phyloP scores from a whole-genome alignment of 139 green algal species.

The Edaphochlamys debaryana region DNA sequence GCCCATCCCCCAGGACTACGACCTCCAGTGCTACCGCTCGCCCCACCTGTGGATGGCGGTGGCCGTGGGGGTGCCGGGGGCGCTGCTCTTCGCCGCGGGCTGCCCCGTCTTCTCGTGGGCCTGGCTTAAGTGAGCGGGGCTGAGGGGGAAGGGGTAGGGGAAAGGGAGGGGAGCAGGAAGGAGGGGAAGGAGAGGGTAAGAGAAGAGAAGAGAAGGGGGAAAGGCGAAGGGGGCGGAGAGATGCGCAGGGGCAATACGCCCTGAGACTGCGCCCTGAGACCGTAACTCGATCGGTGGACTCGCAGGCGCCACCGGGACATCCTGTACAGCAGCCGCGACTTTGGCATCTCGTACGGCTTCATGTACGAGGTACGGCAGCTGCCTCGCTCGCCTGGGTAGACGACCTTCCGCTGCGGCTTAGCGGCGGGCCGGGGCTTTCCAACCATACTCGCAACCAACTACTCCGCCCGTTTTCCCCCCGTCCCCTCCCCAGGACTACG shows the following conservation, averaged over 20 bases:
- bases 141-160: not conserved
- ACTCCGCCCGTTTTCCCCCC: too few relatives aligned
- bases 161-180: not conserved
- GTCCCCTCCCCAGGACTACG: too few relatives aligned
- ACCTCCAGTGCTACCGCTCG: slow-evolving; percentile 42
- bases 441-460: too few relatives aligned
- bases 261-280: too few relatives aligned
- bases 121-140: not conserved
- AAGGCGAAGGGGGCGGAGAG: too few relatives aligned
- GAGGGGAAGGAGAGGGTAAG: not conserved
- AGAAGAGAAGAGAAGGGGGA: not conserved
- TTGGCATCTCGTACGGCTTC: slow-evolving; percentile 1
- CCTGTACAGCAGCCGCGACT: not conserved
- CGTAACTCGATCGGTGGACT: too few relatives aligned
- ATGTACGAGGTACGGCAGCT: too few relatives aligned
- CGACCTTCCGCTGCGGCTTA: too few relatives aligned
- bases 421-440: too few relatives aligned
- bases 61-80: slow-evolving; percentile 42
- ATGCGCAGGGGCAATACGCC: too few relatives aligned
- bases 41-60: slow-evolving; percentile 45
- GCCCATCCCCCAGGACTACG: too few relatives aligned
- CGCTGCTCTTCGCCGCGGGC: slow-evolving; percentile 35
- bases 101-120: slow-evolving; percentile 24
- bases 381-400: too few relatives aligned
- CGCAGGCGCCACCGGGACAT: not conserved